phyloP scores from a whole-genome alignment of 2,329 filamentous ascomycete species.

The Alternaria sp. region DNA sequence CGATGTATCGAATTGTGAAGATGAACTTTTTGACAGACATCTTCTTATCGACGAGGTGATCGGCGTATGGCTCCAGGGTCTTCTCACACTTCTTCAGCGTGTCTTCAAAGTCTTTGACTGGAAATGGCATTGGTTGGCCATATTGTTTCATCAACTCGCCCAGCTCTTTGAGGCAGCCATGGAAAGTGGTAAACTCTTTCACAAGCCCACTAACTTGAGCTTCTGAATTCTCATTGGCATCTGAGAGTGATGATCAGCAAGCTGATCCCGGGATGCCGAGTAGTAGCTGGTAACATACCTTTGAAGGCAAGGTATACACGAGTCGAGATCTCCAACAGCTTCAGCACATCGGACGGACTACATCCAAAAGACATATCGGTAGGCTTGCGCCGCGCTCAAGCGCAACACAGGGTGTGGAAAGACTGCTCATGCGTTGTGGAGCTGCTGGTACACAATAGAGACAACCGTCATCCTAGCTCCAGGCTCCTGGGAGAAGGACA shows the following conservation, averaged over 20 bases:
- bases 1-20: slow-evolving; percentile 46
- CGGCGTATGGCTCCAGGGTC: slow-evolving; percentile 41
- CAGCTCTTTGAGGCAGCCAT: slow-evolving; percentile 39
- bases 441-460: slow-evolving; percentile 13
- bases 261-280: neutral
- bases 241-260: slow-evolving; percentile 27
- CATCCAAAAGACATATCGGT: slow-evolving; percentile 44
- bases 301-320: slow-evolving; percentile 47
- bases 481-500: slow-evolving; percentile 19
- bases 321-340: slow-evolving; percentile 44
- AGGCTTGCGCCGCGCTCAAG: slow-evolving; percentile 39
- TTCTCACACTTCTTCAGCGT: slow-evolving; percentile 44
- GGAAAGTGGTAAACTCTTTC: slow-evolving; percentile 43
- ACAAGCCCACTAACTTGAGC: slow-evolving; percentile 45
- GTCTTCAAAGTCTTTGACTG: slow-evolving; percentile 41
- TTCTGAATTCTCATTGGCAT: slow-evolving; percentile 48
- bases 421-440: slow-evolving; percentile 36
- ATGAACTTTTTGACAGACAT: slow-evolving; percentile 44
- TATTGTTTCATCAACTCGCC: slow-evolving; percentile 46
- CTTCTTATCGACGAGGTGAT: slow-evolving; percentile 43
- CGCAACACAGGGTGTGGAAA: slow-evolving; percentile 28
- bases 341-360: slow-evolving; percentile 44
- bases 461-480: slow-evolving; percentile 28
- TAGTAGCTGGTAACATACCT: slow-evolving; percentile 28
- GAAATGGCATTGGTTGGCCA: slow-evolving; percentile 44